Base-by-base conservation (phyloP, 2,329 filamentous ascomycete genomes). In the Chaetothyriales sp. region DNA sequence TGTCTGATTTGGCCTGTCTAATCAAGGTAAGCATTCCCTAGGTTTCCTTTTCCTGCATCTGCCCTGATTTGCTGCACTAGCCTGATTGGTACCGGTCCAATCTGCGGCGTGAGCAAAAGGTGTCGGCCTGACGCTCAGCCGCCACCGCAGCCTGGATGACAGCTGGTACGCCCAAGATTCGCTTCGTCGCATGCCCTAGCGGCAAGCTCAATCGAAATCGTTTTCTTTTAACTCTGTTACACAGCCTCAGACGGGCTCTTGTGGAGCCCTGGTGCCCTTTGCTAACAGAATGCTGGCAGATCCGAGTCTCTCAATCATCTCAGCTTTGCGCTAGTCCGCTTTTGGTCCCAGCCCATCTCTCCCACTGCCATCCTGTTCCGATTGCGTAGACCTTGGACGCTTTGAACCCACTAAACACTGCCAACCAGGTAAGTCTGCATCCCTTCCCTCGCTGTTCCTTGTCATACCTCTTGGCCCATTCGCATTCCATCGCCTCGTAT, bases 351-450 rank as follows among this genome's bases (percentile, higher is more conserved):
- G 51, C 54, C 54, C 51, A 51, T 44, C 52, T 47, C 47, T 44
- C 33, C 47, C 54, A 50, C 46, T 52, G 54, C 55, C 52, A 51
- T 55, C 56, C 48, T 56, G 48, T 54, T 56, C 55, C 55, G 57
- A 57, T 55, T 58, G 58, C 54, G 58, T 57, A 58, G 54, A 56
- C 56, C 54, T 53, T 48, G 51, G 56, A 54, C 59, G 55, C 58
- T 60, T 53, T 61, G 60, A 60, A 53, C 55, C 57, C 56, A 48
- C 53, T 56, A 54, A 61, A 55, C 51, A 55, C 28, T 58, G 49
- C 56, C 58, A 57, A 55, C 51, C 56, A 60, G 58, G 58, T 60
- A 59, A 59, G 60, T 57, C 55, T 54, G 53, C 54, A 48, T 56
- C 59, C 53, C 52, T 48, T 50, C 50, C 40, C 48, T 37, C 46